Evolutionary conservation across 345 rosid genomes (phyloP), one percentile per base, ranked within the genome.

Genomic region (Eucalyptus coolabah): DNA sequence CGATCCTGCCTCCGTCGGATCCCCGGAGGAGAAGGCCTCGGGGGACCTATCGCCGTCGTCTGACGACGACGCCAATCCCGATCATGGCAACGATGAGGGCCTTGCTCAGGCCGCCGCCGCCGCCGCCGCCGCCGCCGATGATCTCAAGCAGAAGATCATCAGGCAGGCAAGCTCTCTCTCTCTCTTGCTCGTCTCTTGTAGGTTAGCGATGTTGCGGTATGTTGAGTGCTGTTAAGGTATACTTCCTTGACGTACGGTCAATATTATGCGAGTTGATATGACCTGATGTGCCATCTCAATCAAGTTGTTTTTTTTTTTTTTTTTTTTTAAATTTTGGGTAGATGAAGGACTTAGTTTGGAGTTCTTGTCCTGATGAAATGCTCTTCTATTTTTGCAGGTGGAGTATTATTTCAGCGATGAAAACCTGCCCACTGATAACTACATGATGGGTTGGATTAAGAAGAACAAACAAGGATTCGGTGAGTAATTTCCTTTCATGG

Each of bases 361-460:
- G 85, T 44, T 45, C 37, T 21, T 87, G 56, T 44, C 54, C 28
- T 54, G 88, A 72, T 23, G 54, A 40, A 5, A 47, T 24, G 86
- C 53, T 6, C 26, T 53, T 26, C 32, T 91, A 88, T 89, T 94
- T 94, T 88, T 88, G 85, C 85, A 98, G 99, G 99, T 95, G 90
- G 99, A 98, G 87, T 96, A 97, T 82, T 98, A 98, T 89, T 98
- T 98, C 89, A 95, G 99, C 87, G 98, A 97, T 87, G 99, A 95
- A 90, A 98, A 98, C 93, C 92, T 98, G 92, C 97, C 94, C 42
- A 93, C 94, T 12, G 99, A 98, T 92, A 98, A 96, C 88, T 90
- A 95, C 90, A 92, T 97, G 94, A 90, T 94, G 89, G 91, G 90
- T 92, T 91, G 94, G 89, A 94, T 97, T 86, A 96, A 94, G 94